Base-by-base conservation (phyloP, 305 asterid species). In the Fraxinus platypoda region DNA sequence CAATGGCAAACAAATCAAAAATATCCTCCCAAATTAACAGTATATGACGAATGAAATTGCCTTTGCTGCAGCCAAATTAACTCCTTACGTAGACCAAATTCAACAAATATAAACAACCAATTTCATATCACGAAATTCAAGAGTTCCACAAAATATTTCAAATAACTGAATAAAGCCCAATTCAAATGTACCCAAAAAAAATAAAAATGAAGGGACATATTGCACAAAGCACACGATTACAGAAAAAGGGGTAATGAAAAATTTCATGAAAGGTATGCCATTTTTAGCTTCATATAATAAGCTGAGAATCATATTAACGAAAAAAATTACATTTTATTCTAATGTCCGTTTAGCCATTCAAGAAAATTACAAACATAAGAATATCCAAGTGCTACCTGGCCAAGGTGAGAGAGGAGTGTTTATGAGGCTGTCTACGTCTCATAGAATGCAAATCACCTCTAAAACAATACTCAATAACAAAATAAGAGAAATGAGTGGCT, bases 71-170 rank as follows among this genome's bases (percentile, higher is more conserved):
- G 76, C 83, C 78, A 77, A 84, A 57, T 81, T 54, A 54, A 54
- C 11, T 54, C 66, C 66, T 54, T 54, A n/a, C 66, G 2, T 26
- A n/a, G n/a, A n/a, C 66, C 66, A 54, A 54, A 54, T 54, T 54
- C 66, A 54, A 54, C 66, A 54, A 54, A 19, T 54, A 54, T 23
- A 68, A 70, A 30, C 72, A 76, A 70, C 59, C 81, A n/a, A 75
- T 84, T 73, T 41, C 26, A 71, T 88, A 78, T 74, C 26, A 77
- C 49, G 1, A 59, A 59, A 84, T 84, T 77, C 37, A 83, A 71
- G 78, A 83, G 74, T 74, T 72, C 64, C 62, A 76, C 70, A 59
- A 59, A 59, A 59, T 31, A 81, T 74, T 83, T 26, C 75, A 83
- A 79, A 75, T 79, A 81, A 30, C 68, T 80, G 77, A 81, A 81